Percentiles rank a stretch among this genome's conserved stretches.
These are phyloP conservation scores for Arctium minus DNA, from an alignment of 129 eudicot genomes.

Conservation along the genomic window DNA sequence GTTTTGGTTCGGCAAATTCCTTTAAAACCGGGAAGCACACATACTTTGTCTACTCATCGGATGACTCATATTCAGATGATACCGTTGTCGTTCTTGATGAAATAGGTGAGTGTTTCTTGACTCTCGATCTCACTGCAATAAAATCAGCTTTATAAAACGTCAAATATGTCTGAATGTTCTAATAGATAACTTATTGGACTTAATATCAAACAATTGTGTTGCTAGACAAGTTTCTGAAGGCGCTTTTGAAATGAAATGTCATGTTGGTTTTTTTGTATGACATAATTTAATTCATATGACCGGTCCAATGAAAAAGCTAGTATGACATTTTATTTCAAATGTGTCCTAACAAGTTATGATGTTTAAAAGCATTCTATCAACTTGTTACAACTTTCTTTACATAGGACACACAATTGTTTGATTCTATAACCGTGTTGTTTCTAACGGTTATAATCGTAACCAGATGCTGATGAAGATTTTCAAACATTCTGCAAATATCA, in stretches of 20 bases:
- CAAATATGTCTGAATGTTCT: not conserved
- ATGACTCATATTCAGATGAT: constrained; percentile 15
- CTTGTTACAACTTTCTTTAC: too few species aligned
- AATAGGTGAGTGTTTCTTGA: constrained; percentile 2
- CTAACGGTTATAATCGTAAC: not conserved
- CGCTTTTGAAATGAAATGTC: not conserved
- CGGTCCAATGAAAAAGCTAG: too few species aligned
- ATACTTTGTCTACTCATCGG: not conserved
- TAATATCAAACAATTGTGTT: not conserved
- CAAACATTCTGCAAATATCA: not conserved
- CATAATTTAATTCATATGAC: too few species aligned
- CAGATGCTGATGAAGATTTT: constrained; percentile 17
- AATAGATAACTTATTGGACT: not conserved
- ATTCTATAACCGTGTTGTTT: not conserved
- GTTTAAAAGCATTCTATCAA: too few species aligned
- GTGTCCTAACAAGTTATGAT: too few species aligned
- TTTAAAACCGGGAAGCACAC: not conserved
- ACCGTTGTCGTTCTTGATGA: not conserved
- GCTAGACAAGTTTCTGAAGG: not conserved
- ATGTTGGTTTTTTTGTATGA: too few species aligned
- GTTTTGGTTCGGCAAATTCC: not conserved
- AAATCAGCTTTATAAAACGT: not conserved
- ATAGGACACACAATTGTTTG: too few species aligned
- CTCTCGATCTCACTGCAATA: not conserved
- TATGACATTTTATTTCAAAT: too few species aligned